A percentile compares a stretch with the other conserved stretches of the same genome.
Conservation (phyloP, 2,329 filamentous ascomycete genomes). For the Diaporthe velutina region DNA sequence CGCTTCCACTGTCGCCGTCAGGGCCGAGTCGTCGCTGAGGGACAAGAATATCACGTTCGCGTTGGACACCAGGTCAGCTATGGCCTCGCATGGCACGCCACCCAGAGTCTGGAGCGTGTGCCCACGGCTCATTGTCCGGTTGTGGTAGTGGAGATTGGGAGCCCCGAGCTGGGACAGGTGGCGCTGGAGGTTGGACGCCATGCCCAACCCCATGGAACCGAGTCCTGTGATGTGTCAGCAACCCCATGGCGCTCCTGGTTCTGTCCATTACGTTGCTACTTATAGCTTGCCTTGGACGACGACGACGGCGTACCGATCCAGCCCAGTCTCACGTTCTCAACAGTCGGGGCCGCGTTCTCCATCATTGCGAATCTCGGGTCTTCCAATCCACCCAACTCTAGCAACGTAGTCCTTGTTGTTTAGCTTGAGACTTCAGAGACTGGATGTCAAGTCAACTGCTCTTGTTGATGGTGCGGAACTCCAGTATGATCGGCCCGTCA, state of each 20-base stretch:
- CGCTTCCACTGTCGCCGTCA: slow-evolving; percentile 71
- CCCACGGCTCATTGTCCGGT: slow-evolving; percentile 62
- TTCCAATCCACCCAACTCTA: too few species aligned
- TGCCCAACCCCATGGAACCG: slow-evolving; percentile 64
- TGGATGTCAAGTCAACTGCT: too few species aligned
- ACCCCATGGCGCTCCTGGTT: not conserved
- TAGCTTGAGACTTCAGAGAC: too few species aligned
- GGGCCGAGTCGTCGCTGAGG: slow-evolving; percentile 81
- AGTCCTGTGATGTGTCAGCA: slow-evolving; percentile 51
- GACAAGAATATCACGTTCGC: slow-evolving; percentile 65
- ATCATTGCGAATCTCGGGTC: not conserved
- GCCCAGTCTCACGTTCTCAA: not conserved
- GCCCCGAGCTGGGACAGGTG: slow-evolving; percentile 47
- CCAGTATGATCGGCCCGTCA: not conserved
- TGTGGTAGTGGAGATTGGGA: slow-evolving; percentile 55
- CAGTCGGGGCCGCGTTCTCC: not conserved
- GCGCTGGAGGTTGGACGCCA: slow-evolving; percentile 63
- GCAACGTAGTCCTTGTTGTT: too few species aligned
- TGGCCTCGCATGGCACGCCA: slow-evolving; percentile 42
- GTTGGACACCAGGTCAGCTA: slow-evolving; percentile 46
- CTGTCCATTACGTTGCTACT: not conserved
- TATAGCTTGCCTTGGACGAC: not conserved
- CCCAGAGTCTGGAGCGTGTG: slow-evolving; percentile 47
- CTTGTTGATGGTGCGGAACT: not conserved
- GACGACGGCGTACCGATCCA: slow-evolving; percentile 25